Conservation (phyloP, 75 land plant genomes). For the Adiantum capillusveneris region DNA sequence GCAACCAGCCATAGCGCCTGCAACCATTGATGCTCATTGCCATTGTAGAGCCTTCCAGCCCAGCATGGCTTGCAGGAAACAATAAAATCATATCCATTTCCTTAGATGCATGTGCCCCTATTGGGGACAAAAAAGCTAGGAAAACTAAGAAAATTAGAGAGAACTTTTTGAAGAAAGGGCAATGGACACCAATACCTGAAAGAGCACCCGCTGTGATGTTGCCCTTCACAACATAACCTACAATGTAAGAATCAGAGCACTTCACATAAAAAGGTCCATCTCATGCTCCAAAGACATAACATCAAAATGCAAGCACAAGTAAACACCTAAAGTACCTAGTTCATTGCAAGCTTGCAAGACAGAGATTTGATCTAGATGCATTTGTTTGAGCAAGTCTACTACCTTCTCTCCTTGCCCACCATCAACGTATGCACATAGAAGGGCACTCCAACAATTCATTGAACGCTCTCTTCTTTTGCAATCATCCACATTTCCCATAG, state of each 20-base stretch:
- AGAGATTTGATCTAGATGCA: neutral
- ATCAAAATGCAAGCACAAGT: slow-evolving; percentile 6
- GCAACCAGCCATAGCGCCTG: slow-evolving; percentile 50
- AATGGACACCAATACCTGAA: no score
- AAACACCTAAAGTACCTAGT: neutral
- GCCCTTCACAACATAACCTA: slow-evolving; percentile 21
- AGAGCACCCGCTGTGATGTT: neutral
- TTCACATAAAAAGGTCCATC: neutral
- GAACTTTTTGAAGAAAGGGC: no score
- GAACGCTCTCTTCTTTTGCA: neutral
- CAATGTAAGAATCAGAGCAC: slow-evolving; percentile 15
- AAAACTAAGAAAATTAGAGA: no score
- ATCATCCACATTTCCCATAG: slow-evolving; percentile 6
- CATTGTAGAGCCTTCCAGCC: slow-evolving; percentile 81
- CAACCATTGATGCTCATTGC: slow-evolving; percentile 48
- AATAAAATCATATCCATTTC: neutral
- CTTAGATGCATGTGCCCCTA: no score
- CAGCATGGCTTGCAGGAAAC: slow-evolving; percentile 53
- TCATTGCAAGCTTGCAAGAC: slow-evolving; percentile 16
- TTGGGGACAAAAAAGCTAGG: no score
- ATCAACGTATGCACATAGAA: slow-evolving; percentile 11
- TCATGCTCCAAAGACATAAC: neutral
- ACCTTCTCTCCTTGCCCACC: neutral
- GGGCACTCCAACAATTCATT: slow-evolving; percentile 15
- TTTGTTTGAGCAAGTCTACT: neutral